Base-by-base conservation (phyloP, 2,329 filamentous ascomycete genomes). In the Colletotrichum paranaense region DNA sequence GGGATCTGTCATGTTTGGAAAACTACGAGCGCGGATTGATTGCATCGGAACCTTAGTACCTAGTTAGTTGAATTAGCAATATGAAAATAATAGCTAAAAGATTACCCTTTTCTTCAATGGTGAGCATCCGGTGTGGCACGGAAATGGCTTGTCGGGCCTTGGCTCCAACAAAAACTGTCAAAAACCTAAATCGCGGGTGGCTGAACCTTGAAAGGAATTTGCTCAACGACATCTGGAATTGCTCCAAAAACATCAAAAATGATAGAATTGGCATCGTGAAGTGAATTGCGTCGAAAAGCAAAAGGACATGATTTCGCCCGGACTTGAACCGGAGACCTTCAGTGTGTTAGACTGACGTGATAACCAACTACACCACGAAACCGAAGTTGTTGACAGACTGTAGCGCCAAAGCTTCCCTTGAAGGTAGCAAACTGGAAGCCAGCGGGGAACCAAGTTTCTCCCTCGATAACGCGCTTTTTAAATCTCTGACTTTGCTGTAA, bases 301-400 rank as follows among this genome's bases (percentile, higher is more conserved):
- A 28, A 62, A 49, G 19, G 4, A 14, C 6, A 9, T 62, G 42
- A 62, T 62, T 62, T 62, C 60, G 70, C 66, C 70, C 70, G 66
- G 70, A 69, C 60, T 73, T 69, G 70, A 73, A 73, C 70, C 66
- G 66, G 70, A 73, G 70, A 73, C 70, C 70, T 73, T 73, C 70
- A 73, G 70, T 73, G 70, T 81, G 83, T 86, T 86, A 85, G 82
- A 85, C 83, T 85, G 82, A 85, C 81, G 84, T 85, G 84, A 85
- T 85, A 85, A 85, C 83, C 84, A 85, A 85, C 84, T 81, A 80
- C 79, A 80, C 79, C 78, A 81, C 70, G 68, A 72, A 72, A 72
- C 68, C 68, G 3, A 3, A 0, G 3, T 26, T 16, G 3, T 8
- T 42, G 16, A 32, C 5, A 4, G 2, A 0, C 1, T 6, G 0